Evolutionary conservation across 345 rosid species (phyloP), one percentile per base, ranked within the genome.

Genomic region (Odontarrhena argentea): DNA sequence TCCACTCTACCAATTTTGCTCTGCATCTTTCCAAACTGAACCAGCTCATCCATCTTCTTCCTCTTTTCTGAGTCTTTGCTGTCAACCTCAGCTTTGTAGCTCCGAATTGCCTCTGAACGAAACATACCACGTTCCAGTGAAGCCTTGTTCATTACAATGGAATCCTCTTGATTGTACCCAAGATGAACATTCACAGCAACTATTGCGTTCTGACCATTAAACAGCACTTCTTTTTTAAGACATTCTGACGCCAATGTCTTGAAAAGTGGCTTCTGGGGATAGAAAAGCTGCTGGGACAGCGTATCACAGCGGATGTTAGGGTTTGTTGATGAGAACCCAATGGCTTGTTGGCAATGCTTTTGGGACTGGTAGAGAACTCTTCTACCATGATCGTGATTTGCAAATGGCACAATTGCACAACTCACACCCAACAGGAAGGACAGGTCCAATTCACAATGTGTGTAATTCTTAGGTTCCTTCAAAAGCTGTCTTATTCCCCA

Each of bases 81-180:
- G 42, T 90, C 96, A 3, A 88, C 96, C 41, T 93, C 97, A 3
- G 99, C 87, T 72, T 90, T 93, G 73, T 86, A 93, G 73, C 97
- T 90, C 78, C 96, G 83, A 8, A 84, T 76, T 55, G 88, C 97
- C 78, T 88, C 96, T 13, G 99, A 66, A 4, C 95, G 85, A 57
- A 93, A 93, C 96, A 90, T 86, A 6, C 97, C 97, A 11, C 97
- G 87, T 72, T 93, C 91, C 67, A 90, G 44, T 22, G 98, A 90
- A 55, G 98, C 96, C 15, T 83, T 80, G 60, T 93, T 93, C 97
- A 93, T 90, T 25, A 88, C 98, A 69, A 90, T 76, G 44, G 97
- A 85, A 60, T 90, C 97, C 77, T 93, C 97, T 70, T 90, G 97
- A 79, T 93, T 93, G 79, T 86, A 93, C 35, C 99, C 99, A 5